phyloP scores from a whole-genome alignment of 306 rosid species.

The Urtica urens region DNA sequence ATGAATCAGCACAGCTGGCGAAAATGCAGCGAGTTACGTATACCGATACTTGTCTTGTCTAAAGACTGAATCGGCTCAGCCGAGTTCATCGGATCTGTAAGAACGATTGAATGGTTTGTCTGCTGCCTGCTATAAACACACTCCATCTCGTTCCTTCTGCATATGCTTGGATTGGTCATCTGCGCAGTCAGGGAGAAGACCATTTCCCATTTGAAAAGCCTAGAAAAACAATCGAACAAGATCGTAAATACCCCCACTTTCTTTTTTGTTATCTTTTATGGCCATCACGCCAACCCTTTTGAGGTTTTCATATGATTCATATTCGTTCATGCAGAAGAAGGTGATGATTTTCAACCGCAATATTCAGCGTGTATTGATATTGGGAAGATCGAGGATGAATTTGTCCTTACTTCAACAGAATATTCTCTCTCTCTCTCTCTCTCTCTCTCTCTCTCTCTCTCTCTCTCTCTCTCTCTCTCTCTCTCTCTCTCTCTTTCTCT shows the following conservation, averaged over 20 bases:
- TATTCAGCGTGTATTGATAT: conserved; percentile 42
- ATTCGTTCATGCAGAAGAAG: no score
- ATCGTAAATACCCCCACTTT: conserved; percentile 37
- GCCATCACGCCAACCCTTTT: conserved; percentile 6
- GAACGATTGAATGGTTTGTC: conserved; percentile 79
- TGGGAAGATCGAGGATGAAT: conserved; percentile 71
- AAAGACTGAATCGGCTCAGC: conserved; percentile 46
- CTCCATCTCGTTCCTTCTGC: conserved; percentile 84
- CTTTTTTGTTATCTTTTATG: conserved; percentile 9
- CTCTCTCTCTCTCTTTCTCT: no score
- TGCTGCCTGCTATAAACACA: conserved; percentile 71
- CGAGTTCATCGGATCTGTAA: conserved; percentile 46
- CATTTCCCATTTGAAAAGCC: conserved; percentile 70
- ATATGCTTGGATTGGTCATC: conserved; percentile 74
- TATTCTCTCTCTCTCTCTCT: no score
- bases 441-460: no score
- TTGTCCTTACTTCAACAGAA: conserved; percentile 74
- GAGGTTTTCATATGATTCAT: conserved; percentile 11
- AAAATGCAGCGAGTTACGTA: conserved; percentile 70
- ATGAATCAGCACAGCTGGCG: conserved; percentile 85
- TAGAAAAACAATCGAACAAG: conserved; percentile 41
- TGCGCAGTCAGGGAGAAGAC: conserved; percentile 27
- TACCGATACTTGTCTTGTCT: conserved; percentile 73
- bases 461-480: no score
- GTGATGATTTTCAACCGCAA: conserved; percentile 37